Base-by-base conservation (phyloP, 257 asterid genomes). In the Leptodermis oblonga region DNA sequence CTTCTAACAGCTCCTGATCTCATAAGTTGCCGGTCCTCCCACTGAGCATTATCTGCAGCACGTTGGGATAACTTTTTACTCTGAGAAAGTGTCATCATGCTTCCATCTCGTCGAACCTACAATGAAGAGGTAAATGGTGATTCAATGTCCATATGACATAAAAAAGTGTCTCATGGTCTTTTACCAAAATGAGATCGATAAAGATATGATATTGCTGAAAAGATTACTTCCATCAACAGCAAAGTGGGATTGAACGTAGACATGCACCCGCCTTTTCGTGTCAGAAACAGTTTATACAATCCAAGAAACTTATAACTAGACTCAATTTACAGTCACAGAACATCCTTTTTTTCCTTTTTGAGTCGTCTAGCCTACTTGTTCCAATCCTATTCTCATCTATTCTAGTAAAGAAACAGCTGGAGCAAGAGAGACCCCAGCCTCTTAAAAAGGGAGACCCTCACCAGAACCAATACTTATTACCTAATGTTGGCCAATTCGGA, bases 1-100 rank as follows among this genome's bases (percentile, higher is more conserved):
- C 96, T 92, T 82, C 91, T 80, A 69, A 94, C 99, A 79, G 97
- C 97, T 71, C 97, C 99, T 68, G 99, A 94, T 74, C 99, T 85
- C 72, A 94, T 76, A 69, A 89, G 97, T 83, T 94, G 99, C 30
- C 97, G 79, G 78, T 92, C 99, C 82, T 94, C 99, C 99, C 99
- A 94, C 76, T 91, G 97, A 73, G 97, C 99, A 87, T 91, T 91
- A 86, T 94, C 99, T 72, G 97, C 97, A 59, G 96, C 89, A 55
- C 89, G 92, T 77, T 94, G 99, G 13, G 99, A 89, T 69, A 89
- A 73, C 83, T 88, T 91, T 80, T 94, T 94, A 85, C 90, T 94
- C 84, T 91, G 97, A 61, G 97, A 83, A 74, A 94, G 96, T 55
- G 95, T 85, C 99, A 94, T 94, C 86, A 84, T 83, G 78, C 89